phyloP scores from a whole-genome alignment of 129 eudicot genomes.

The Flaveria trinervia region DNA sequence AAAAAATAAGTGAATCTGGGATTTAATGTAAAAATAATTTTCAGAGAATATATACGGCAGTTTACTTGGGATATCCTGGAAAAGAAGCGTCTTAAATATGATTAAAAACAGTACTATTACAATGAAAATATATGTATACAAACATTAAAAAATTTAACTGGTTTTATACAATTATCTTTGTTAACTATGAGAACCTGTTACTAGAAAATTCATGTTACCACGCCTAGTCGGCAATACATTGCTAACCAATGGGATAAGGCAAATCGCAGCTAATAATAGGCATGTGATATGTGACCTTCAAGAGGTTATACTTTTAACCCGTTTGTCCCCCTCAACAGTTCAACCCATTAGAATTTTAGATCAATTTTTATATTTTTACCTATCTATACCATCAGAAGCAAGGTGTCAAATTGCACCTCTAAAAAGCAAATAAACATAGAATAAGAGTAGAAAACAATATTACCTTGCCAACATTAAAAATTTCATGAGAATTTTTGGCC shows the following conservation, averaged over 20 bases:
- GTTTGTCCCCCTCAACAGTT: neutral
- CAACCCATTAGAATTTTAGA: neutral
- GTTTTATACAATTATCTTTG: neutral
- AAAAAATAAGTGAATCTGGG: neutral
- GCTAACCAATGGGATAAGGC: too few species aligned
- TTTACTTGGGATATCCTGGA: neutral
- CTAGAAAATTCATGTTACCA: too few species aligned
- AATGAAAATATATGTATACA: neutral
- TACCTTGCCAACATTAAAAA: conserved; percentile 82
- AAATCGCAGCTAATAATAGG: too few species aligned
- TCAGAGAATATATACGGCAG: neutral
- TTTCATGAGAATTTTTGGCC: conserved; percentile 70
- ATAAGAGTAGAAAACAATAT: neutral
- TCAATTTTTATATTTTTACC: neutral
- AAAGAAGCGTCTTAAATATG: neutral
- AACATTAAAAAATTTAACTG: neutral
- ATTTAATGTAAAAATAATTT: neutral
- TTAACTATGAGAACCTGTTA: too few species aligned
- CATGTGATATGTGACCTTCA: too few species aligned
- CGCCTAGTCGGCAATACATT: too few species aligned
- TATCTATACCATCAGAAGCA: neutral
- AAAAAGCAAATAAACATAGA: neutral
- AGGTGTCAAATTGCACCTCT: neutral
- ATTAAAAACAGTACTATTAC: neutral
- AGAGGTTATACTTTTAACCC: neutral